Evolutionary conservation across 495 filamentous ascomycete species (phyloP), one percentile per base, ranked within the genome.

Genomic region (Xylaria grammica): DNA sequence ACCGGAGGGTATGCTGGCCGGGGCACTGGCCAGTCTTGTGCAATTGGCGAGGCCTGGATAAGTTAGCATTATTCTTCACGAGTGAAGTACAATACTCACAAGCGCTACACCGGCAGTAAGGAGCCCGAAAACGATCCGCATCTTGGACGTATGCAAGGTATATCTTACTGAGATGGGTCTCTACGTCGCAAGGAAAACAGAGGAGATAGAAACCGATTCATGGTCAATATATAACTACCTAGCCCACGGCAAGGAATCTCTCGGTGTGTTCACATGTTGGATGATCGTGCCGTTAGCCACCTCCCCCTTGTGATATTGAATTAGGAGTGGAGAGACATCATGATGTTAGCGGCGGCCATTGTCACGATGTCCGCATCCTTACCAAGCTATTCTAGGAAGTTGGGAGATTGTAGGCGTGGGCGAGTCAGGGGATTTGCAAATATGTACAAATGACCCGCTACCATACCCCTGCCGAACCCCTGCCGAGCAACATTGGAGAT

Each of bases 311-410:
- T 55, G 51, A 63, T 46, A 29, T 46, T 27, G n/a, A 19, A 45
- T 40, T 32, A 38, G 29, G 46, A 52, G 58, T 61, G 58, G 58
- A 53, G 34, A 62, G 49, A 48, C 36, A 30, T n/a, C 48, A n/a
- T 11, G 49, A 62, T 53, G 38, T 62, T 53, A 48, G 40, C 60
- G 29, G 49, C 50, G 38, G 60, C 50, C 19, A 15, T 20, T 40
- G 42, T 63, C 60, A 62, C 60, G 60, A 62, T 54, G 19, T 48
- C 40, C 26, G 38, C 40, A 46, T 59, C 11, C 19, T n/a, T 24
- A 17, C 56, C 56, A 63, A 38, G 38, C 38, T 55, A 29, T 30
- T 46, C 29, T 55, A 63, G 50, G 50, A 53, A 63, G 50, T 26
- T 62, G 52, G 53, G 3, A 34, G 17, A 36, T 17, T 19, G 13